Evolutionary conservation across 768 basidiomycete species (phyloP).

Genomic region (Sarcodon aspratus): DNA sequence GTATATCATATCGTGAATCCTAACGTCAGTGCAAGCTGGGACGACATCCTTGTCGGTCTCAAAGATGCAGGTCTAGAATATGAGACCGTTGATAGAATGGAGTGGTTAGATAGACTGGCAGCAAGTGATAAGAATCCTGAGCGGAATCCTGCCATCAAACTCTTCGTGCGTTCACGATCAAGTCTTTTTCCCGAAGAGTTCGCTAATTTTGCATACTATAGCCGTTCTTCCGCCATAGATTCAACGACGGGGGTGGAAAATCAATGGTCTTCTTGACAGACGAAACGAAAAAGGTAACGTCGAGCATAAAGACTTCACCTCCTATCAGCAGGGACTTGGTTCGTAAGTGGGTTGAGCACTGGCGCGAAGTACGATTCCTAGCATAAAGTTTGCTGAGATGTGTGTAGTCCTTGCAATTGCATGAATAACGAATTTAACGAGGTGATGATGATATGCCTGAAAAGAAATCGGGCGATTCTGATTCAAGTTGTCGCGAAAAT

Average conservation of each 20-base stretch:
- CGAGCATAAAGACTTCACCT: slow-evolving; percentile 19
- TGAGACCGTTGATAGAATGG: slow-evolving; percentile 20
- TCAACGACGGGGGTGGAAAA: slow-evolving; percentile 10
- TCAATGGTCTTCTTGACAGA: slow-evolving; percentile 25
- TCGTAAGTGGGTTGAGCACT: slow-evolving; percentile 28
- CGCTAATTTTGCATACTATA: slow-evolving; percentile 3
- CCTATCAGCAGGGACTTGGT: slow-evolving; percentile 23
- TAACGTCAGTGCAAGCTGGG: slow-evolving; percentile 22
- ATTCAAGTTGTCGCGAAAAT: too few species aligned
- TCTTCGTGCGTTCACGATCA: slow-evolving; percentile 14
- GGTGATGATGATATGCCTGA: too few species aligned
- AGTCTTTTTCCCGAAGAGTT: slow-evolving; percentile 5
- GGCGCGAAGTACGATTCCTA: slow-evolving; percentile 28
- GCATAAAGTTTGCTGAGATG: too few species aligned
- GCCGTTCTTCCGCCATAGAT: slow-evolving; percentile 24
- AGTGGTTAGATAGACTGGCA: slow-evolving; percentile 27
- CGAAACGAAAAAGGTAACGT: slow-evolving; percentile 19
- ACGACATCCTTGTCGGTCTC: slow-evolving; percentile 28
- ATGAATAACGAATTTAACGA: too few species aligned
- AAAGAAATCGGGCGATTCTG: too few species aligned
- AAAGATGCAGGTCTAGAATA: slow-evolving; percentile 25
- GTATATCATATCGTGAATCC: slow-evolving; percentile 30
- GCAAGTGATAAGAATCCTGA: slow-evolving; percentile 23
- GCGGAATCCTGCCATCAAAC: slow-evolving; percentile 31
- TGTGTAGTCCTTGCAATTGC: too few species aligned